Evolutionary conservation across 371 early-diverging fungal genomes (phyloP), one percentile per base, ranked within the genome.

Genomic region (Funneliformis caledonium): DNA sequence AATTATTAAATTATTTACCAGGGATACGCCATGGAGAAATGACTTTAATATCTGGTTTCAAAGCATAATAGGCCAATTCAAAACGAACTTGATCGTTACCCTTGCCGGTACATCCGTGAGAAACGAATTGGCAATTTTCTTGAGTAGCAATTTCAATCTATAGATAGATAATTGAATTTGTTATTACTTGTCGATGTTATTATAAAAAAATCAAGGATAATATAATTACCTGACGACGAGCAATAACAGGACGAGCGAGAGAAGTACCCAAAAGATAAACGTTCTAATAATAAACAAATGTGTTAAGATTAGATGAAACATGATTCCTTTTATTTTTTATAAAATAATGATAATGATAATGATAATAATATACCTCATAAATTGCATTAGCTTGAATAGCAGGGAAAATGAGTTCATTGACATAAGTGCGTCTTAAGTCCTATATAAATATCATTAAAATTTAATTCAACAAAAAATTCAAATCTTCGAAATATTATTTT

Each of bases 71-170:
- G 56, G 96, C 98, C 69, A 98, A 91, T 87, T 98, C 99, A 86
- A 98, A 98, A 73, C 99, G 96, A 81, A 98, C 98, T 88, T 98
- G 99, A 85, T 98, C 99, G 90, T 98, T 98, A 80, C 99, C 98
- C 90, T 98, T 98, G 81, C 98, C 98, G 50, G 99, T 98, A 91
- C 98, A 98, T 60, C 99, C 98, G 89, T 98, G 99, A 48, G 97
- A 95, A 12, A 98, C 97, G 84, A 87, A 95, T 72, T 94, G 91
- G 89, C 97, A 97, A 79, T 93, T 93, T 88, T 98, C 99, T 52
- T 87, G 88, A 81, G 90, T 88, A 72, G 99, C 99, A 81, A 98
- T 95, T 82, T 96, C 96, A 80, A 98, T 97, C 90, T 97, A 73
- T n/a, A 33, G 10, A 47, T 37, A 33, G 22, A 73, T 37, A 26